Conservation (phyloP, 148 eudicot genomes). For the Spergularia marina region DNA sequence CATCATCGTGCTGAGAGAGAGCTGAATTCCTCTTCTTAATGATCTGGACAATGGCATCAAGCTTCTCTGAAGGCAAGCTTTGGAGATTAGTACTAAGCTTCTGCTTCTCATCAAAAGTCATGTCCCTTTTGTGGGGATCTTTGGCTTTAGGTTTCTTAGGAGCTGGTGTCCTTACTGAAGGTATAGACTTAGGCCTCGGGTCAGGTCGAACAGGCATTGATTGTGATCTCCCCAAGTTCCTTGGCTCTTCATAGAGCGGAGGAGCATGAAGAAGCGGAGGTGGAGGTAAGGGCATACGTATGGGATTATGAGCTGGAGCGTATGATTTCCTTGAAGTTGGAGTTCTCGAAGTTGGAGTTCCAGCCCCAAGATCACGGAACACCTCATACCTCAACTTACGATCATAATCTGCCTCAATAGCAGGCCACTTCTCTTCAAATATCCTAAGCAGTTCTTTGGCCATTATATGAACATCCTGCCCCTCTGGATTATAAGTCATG, state of each 20-base stretch:
- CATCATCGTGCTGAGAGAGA: slow-evolving; percentile 74
- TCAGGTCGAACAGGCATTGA: slow-evolving; percentile 44
- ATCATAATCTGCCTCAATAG: slow-evolving; percentile 54
- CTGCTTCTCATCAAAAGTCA: slow-evolving; percentile 92
- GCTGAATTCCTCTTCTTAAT: slow-evolving; percentile 72
- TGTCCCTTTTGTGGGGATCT: slow-evolving; percentile 82
- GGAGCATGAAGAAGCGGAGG: slow-evolving; percentile 34
- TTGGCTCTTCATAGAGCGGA: slow-evolving; percentile 33
- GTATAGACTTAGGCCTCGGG: slow-evolving; percentile 36
- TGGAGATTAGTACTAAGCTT: slow-evolving; percentile 83
- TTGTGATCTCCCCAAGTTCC: slow-evolving; percentile 51
- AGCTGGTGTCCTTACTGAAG: slow-evolving; percentile 53
- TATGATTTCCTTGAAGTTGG: slow-evolving; percentile 53
- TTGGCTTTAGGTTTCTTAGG: slow-evolving; percentile 85
- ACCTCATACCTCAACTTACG: slow-evolving; percentile 49
- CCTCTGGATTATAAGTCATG: slow-evolving; percentile 81
- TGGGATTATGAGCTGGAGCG: slow-evolving; percentile 23
- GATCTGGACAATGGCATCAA: slow-evolving; percentile 74
- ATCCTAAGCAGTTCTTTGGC: slow-evolving; percentile 50
- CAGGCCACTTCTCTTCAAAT: slow-evolving; percentile 78
- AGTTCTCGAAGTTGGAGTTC: slow-evolving; percentile 59
- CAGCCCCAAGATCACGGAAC: slow-evolving; percentile 51
- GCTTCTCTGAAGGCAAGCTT: slow-evolving; percentile 72
- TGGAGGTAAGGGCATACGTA: slow-evolving; percentile 33
- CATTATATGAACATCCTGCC: slow-evolving; percentile 87